phyloP scores from a whole-genome alignment of 2,329 filamentous ascomycete species.

The Akanthomyces lecanii region DNA sequence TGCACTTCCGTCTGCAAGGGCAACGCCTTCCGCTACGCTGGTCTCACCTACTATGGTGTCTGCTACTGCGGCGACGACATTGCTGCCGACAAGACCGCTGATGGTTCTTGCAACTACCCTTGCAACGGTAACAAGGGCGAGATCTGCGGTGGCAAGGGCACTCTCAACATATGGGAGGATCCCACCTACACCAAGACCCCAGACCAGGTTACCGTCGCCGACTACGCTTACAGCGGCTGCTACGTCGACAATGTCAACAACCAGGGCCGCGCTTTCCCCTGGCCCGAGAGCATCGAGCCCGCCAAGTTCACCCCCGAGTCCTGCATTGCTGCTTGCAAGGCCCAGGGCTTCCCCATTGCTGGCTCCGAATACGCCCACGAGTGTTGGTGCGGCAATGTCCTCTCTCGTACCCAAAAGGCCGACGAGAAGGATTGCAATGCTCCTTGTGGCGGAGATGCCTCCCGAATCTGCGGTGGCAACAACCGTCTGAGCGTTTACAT shows the following conservation, averaged over 20 bases:
- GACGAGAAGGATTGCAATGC: slow-evolving; percentile 42
- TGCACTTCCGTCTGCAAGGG: slow-evolving; percentile 49
- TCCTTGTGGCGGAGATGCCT: slow-evolving; percentile 46
- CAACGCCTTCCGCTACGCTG: slow-evolving; percentile 48
- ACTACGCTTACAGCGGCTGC: slow-evolving; percentile 60
- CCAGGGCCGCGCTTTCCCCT: slow-evolving; percentile 41
- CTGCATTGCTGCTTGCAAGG: slow-evolving; percentile 41
- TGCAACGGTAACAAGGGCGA: slow-evolving; percentile 44
- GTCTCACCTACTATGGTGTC: slow-evolving; percentile 47
- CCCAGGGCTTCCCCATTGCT: slow-evolving; percentile 43
- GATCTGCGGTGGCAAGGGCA: slow-evolving; percentile 44
- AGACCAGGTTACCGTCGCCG: slow-evolving; percentile 42
- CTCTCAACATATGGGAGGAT: slow-evolving; percentile 47
- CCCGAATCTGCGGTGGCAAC: slow-evolving; percentile 41
- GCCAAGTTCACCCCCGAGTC: slow-evolving; percentile 37
- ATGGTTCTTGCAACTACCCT: slow-evolving; percentile 53
- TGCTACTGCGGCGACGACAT: slow-evolving; percentile 52
- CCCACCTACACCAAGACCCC: slow-evolving; percentile 43
- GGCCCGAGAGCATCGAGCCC: slow-evolving; percentile 35
- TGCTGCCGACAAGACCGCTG: slow-evolving; percentile 47
- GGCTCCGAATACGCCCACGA: slow-evolving; percentile 45
- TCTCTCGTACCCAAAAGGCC: slow-evolving; percentile 43
- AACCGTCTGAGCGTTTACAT: slow-evolving; percentile 42
- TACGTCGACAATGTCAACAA: slow-evolving; percentile 43
- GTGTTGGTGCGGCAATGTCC: slow-evolving; percentile 49